These are phyloP conservation scores for Aethionema arabicum DNA, from an alignment of 345 rosid genomes.

Conservation along the genomic window DNA sequence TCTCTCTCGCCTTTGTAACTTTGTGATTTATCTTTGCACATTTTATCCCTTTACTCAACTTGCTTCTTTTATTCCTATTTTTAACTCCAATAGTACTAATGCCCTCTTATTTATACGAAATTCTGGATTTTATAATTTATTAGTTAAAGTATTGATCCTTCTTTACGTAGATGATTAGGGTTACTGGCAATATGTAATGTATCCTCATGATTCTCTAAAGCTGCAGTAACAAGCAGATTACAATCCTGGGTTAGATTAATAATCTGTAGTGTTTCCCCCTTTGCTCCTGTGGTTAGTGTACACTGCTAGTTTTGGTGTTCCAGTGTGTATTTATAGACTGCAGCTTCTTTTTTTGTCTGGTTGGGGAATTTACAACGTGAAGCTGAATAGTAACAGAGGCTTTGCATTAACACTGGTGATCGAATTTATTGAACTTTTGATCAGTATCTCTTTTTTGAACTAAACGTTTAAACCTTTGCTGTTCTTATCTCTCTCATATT, in stretches of 20 bases:
- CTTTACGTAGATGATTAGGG: no score
- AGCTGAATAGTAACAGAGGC: neutral
- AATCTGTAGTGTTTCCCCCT: conserved; percentile 5
- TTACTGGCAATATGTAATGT: no score
- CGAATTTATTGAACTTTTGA: conserved; percentile 5
- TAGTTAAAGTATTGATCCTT: no score
- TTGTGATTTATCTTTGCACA: neutral
- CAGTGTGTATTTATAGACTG: neutral
- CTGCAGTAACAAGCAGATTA: no score
- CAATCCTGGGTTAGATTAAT: no score
- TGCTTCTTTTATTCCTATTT: conserved; percentile 2
- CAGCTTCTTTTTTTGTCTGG: conserved; percentile 1
- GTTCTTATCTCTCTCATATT: neutral
- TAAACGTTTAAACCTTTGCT: conserved; percentile 1
- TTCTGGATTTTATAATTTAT: neutral
- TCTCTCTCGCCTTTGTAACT: conserved; percentile 8
- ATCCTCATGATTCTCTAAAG: no score
- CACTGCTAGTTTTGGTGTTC: neutral
- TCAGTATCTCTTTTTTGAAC: conserved; percentile 7
- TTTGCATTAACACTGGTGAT: neutral
- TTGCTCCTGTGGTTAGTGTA: conserved; percentile 1
- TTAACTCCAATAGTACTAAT: neutral
- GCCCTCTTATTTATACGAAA: neutral
- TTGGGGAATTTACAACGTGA: neutral
- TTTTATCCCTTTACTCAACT: conserved; percentile 5